Conservation (phyloP, 2,329 filamentous ascomycete species). For the Ilyonectria robusta region DNA sequence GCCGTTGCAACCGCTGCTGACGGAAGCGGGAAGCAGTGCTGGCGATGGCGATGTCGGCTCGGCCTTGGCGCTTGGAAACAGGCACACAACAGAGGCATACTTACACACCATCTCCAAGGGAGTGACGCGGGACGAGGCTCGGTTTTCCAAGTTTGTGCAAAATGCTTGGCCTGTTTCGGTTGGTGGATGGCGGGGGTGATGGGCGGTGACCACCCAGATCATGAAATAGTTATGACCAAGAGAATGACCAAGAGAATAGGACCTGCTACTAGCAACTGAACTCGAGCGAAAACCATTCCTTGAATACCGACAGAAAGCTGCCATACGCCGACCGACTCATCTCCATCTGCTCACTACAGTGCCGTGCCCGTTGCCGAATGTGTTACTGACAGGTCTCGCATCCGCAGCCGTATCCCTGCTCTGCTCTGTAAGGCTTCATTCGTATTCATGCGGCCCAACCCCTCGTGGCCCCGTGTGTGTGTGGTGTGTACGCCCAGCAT, state of each 20-base stretch:
- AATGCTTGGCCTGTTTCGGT: conserved; percentile 13
- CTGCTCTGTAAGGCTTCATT: conserved; percentile 17
- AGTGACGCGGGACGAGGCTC: conserved; percentile 5
- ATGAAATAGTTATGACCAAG: conserved; percentile 7
- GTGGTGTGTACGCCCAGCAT: conserved; percentile 19
- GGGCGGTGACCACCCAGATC: conserved; percentile 1
- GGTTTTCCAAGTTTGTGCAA: not conserved
- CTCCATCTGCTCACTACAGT: not conserved
- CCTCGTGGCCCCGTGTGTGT: conserved; percentile 4
- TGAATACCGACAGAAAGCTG: not conserved
- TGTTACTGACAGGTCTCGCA: conserved; percentile 17
- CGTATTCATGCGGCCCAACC: conserved; percentile 25
- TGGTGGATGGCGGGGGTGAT: not conserved
- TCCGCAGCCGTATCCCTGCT: conserved; percentile 17
- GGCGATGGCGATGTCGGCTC: conserved; percentile 4
- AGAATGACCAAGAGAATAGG: not conserved
- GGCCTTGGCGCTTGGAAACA: conserved; percentile 8
- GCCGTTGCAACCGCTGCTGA: conserved; percentile 13
- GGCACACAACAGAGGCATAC: not conserved
- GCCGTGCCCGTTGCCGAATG: not conserved
- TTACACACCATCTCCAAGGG: conserved; percentile 17
- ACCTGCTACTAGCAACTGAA: not conserved
- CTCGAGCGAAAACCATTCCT: not conserved
- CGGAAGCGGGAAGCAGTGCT: not conserved
- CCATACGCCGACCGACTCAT: not conserved